phyloP scores from a whole-genome alignment of 345 rosid genomes.

The Eucalyptus fibrosa region DNA sequence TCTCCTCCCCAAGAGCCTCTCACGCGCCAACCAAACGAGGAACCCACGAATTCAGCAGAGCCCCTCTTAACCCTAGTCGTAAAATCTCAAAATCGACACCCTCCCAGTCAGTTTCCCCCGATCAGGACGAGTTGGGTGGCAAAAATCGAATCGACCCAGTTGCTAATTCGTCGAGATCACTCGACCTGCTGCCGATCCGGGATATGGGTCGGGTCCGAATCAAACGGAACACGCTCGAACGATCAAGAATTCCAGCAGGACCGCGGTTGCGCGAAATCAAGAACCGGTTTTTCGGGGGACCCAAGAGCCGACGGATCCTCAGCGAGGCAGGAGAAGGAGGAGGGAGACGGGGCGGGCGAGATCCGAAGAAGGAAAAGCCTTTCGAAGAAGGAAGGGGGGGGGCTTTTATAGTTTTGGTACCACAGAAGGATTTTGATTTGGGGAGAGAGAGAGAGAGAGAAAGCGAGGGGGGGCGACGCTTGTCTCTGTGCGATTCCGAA shows the following conservation, averaged over 20 bases:
- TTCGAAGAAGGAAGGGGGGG: neutral
- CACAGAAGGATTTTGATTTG: neutral
- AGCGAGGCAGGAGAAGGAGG: neutral
- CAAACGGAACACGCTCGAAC: neutral
- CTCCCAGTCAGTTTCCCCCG: neutral
- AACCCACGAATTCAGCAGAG: neutral
- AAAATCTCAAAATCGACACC: neutral
- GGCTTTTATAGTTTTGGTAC: neutral
- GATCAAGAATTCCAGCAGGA: neutral
- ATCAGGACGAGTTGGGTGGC: neutral
- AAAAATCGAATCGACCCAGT: neutral
- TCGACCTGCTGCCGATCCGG: neutral
- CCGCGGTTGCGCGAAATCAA: neutral
- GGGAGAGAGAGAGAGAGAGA: neutral
- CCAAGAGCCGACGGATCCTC: neutral
- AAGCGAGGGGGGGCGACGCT: neutral
- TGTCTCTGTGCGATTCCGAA: neutral
- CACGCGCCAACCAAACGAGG: neutral
- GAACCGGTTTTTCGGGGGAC: neutral
- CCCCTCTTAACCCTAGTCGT: neutral
- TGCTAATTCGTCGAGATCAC: neutral
- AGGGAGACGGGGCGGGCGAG: neutral
- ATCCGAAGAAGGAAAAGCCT: neutral
- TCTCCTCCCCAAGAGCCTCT: neutral
- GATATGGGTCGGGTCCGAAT: neutral